Evolutionary conservation across 495 filamentous ascomycete species (phyloP), one percentile per base, ranked within the genome.

Genomic region (Daldinia grandis): DNA sequence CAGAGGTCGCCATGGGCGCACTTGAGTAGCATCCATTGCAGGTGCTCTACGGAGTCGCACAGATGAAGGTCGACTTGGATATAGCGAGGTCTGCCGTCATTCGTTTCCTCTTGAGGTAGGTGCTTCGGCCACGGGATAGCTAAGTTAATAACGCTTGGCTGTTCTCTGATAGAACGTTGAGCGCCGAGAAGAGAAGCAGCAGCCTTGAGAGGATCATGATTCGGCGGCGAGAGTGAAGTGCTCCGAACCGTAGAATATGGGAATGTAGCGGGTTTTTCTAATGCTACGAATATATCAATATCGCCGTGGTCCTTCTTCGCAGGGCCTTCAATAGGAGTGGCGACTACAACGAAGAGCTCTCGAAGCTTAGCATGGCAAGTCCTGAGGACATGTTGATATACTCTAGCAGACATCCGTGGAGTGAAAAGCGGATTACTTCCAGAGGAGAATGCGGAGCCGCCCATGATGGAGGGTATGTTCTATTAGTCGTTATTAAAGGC

Each of bases 21-120:
- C 69, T 86, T 87, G 75, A 91, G 91, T 27, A 85, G 73, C 60
- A 81, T 76, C 91, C 91, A 92, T 12, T 81, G 78, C 10, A 88
- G 80, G 1, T 79, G 73, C 12, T 79, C 71, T 0, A 79, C 60
- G 1, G 75, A 66, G 0, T 68, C 66, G 67, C 83, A 90, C 51
- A 86, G 72, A 14, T 85, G 83, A 2, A 93, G 73, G 74, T 94
- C 91, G 6, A 94, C 79, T 60, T 94, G 91, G 1, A 89, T 82
- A 69, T 82, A 86, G 3, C 72, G 73, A 37, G 68, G 28, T 5
- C 10, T 24, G 9, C 74, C 62, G 10, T 4, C 14, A 4, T 37
- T 44, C 4, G 47, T 9, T 6, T 19, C 19, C 37, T 50, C 28
- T 0, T 54, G 33, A 5, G 53, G 49, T 10, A 76, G 19, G 5